These are phyloP conservation scores for Fusarium sp. DNA, from an alignment of 2,329 filamentous ascomycete genomes.

Conservation along the genomic window DNA sequence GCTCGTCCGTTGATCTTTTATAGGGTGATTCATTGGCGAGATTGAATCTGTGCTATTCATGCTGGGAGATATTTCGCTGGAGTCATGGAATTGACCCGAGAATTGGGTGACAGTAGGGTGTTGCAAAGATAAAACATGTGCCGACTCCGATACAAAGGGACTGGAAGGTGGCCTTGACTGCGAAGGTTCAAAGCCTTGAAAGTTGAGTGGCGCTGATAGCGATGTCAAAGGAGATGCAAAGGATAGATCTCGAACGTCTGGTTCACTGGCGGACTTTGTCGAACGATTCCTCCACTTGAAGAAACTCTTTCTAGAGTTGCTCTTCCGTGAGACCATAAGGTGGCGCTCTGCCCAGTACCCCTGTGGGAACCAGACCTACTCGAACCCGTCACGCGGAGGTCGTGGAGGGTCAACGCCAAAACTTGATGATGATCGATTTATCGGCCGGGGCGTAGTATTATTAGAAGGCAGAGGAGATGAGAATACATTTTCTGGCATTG, in stretches of 20 bases:
- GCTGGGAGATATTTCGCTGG: slow-evolving; percentile 3
- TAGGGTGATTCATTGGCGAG: slow-evolving; percentile 5
- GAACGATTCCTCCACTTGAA: slow-evolving; percentile 57
- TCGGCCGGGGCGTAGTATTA: slow-evolving; percentile 4
- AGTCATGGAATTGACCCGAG: slow-evolving; percentile 17
- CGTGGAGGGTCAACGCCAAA: slow-evolving; percentile 64
- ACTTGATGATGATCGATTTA: slow-evolving; percentile 15
- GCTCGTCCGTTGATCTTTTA: neutral
- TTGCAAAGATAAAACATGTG: slow-evolving; percentile 61
- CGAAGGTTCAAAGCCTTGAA: slow-evolving; percentile 18
- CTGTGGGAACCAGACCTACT: slow-evolving; percentile 73
- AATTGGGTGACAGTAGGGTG: slow-evolving; percentile 35
- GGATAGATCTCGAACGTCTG: slow-evolving; percentile 36
- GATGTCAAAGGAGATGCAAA: slow-evolving; percentile 43
- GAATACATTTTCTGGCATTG: slow-evolving; percentile 17
- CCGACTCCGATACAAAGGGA: slow-evolving; percentile 60
- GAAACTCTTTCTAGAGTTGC: slow-evolving; percentile 49
- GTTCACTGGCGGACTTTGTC: slow-evolving; percentile 51
- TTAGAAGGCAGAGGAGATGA: slow-evolving; percentile 2
- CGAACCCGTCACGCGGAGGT: slow-evolving; percentile 63
- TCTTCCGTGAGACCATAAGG: slow-evolving; percentile 43
- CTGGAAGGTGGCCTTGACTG: slow-evolving; percentile 45
- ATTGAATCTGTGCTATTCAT: slow-evolving; percentile 8
- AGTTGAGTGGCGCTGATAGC: slow-evolving; percentile 22
- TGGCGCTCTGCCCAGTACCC: slow-evolving; percentile 73